phyloP scores from a whole-genome alignment of 1,284 basidiomycete genomes.

The Leucoagaricus sp. region DNA sequence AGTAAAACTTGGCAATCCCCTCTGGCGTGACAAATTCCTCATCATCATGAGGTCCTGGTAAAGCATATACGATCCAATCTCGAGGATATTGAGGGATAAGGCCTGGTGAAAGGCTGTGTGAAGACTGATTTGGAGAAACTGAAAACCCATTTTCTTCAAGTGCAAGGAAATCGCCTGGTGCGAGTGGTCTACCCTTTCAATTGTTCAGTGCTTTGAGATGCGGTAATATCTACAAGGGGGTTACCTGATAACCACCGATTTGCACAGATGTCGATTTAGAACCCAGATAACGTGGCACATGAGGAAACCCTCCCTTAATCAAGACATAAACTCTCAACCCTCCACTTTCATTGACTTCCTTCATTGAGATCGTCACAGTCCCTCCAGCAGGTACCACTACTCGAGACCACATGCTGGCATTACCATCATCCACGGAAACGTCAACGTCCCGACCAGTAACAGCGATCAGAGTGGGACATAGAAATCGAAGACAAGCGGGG shows the following conservation, averaged over 20 bases:
- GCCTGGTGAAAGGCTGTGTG: conserved; percentile 20
- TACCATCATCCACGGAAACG: conserved; percentile 44
- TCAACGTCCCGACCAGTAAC: conserved; percentile 55
- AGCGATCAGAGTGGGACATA: conserved; percentile 50
- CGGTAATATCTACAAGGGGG: too few species aligned
- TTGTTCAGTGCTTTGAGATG: too few species aligned
- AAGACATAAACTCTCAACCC: conserved; percentile 62
- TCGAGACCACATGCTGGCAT: conserved; percentile 49
- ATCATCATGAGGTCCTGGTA: conserved; percentile 68
- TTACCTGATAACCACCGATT: conserved; percentile 59
- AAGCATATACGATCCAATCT: conserved; percentile 55
- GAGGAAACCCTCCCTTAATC: conserved; percentile 62
- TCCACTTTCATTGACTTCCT: conserved; percentile 17
- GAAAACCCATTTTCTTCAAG: conserved; percentile 28
- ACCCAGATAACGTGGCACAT: conserved; percentile 57
- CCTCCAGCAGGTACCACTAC: conserved; percentile 47
- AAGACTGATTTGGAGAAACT: conserved; percentile 18
- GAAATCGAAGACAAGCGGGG: conserved; percentile 45
- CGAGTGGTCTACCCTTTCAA: conserved; percentile 60
- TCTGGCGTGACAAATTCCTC: conserved; percentile 52
- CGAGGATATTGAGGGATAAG: conserved; percentile 47
- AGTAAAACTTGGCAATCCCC: conserved; percentile 51
- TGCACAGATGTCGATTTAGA: conserved; percentile 66
- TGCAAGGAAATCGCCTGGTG: conserved; percentile 45
- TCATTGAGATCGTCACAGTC: conserved; percentile 43